These are phyloP conservation scores for Raffaelea albimanens DNA, from an alignment of 2,329 filamentous ascomycete genomes.

Conservation along the genomic window DNA sequence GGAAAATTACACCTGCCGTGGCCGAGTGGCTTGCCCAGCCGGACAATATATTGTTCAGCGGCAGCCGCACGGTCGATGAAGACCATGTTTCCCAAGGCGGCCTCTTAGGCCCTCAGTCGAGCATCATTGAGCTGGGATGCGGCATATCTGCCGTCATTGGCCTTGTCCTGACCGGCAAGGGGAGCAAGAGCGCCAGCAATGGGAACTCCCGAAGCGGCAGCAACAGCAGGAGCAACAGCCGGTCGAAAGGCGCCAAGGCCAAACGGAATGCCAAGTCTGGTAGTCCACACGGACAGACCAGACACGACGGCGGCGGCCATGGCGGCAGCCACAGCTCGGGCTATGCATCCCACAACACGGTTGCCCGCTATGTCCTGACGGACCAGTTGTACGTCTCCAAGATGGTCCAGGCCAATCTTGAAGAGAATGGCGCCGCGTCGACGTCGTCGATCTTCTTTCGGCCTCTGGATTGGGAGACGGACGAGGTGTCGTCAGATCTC, in stretches of 20 bases:
- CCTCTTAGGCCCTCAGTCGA: slow-evolving; percentile 41
- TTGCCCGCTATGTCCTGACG: slow-evolving; percentile 65
- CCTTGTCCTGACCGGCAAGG: slow-evolving; percentile 48
- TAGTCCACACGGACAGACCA: neutral
- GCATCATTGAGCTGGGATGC: slow-evolving; percentile 75
- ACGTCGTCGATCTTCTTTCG: slow-evolving; percentile 37
- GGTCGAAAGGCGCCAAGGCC: too few species aligned
- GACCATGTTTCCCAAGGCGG: too few species aligned
- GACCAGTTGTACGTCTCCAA: slow-evolving; percentile 81
- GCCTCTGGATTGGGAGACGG: slow-evolving; percentile 75
- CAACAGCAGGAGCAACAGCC: neutral
- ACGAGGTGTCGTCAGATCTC: slow-evolving; percentile 35
- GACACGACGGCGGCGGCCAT: neutral
- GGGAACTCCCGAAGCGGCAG: neutral
- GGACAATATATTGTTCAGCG: slow-evolving; percentile 51
- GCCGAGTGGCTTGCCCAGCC: slow-evolving; percentile 66
- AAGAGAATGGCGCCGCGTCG: slow-evolving; percentile 38
- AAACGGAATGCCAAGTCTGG: neutral
- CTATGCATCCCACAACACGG: slow-evolving; percentile 19
- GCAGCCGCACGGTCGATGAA: too few species aligned
- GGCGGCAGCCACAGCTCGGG: too few species aligned
- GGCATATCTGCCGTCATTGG: slow-evolving; percentile 77
- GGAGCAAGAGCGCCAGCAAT: neutral
- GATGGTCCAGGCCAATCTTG: slow-evolving; percentile 67
- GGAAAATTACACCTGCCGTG: slow-evolving; percentile 81